Base-by-base conservation (phyloP, 345 rosid genomes). In the Erodium maritimum region DNA sequence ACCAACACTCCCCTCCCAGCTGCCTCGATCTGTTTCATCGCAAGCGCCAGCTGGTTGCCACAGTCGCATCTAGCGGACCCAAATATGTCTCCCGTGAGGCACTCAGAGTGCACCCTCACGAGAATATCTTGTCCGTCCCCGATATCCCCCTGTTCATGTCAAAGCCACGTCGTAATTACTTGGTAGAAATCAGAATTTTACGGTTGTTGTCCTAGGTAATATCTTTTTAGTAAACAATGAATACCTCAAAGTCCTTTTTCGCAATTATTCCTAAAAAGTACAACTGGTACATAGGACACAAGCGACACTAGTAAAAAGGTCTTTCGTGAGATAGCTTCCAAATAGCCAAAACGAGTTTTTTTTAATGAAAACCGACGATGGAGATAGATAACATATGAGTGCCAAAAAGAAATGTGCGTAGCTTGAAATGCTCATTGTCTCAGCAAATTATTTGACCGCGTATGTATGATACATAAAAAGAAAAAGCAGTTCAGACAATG, bases 1-100 rank as follows among this genome's bases (percentile, higher is more conserved):
- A 93, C 82, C 61, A 91, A 58, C 18, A 89, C 96, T 54, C 96
- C 96, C 52, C 69, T 70, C 29, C 94, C 94, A 19, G 74, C 77
- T 23, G 84, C 89, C 75, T 88, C 95, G 24, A 91, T 88, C 73
- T 81, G 83, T 68, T 76, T 70, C 88, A 91, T 88, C 50, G 98
- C 96, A 25, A 84, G 79, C 0, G 84, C 85, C 61, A 91, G 65
- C 53, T 88, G 89, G 61, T 79, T 75, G 5, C 95, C 91, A 59
- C 96, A 88, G 55, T 72, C 84, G 25, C 91, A 86, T 75, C 89
- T 70, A 12, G 87, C 85, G 3, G 91, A 88, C 17, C 98, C 96
- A 57, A 91, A 88, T 72, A 86, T 86, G 67, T 91, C 96, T n/a
- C 95, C 95, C 0, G 98, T 84, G 34, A 91, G 83, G 76, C 96